Percentiles rank a stretch among this genome's conserved stretches.
Evolutionary conservation across 164 flowering plant genomes (phyloP).

Genomic region (Santalum album): DNA sequence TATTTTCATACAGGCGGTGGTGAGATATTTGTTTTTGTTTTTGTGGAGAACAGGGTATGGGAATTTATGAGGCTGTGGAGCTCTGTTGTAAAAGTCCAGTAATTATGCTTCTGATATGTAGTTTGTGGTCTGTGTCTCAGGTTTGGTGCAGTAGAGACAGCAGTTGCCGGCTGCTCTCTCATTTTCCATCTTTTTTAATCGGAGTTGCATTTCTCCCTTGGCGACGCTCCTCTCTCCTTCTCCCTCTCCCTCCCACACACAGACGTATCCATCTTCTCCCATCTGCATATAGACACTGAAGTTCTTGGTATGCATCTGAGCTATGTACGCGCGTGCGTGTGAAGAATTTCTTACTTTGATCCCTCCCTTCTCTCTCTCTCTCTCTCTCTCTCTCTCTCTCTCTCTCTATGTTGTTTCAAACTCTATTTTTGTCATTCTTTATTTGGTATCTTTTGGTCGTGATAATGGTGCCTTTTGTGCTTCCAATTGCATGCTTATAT

Average conservation of each 20-base stretch:
- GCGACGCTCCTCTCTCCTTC: slow-evolving; percentile 7
- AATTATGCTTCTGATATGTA: slow-evolving; percentile 1
- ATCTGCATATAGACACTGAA: no score
- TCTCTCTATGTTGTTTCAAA: neutral
- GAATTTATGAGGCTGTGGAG: slow-evolving; percentile 24
- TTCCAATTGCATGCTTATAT: neutral
- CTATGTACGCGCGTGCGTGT: neutral
- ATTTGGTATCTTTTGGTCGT: neutral
- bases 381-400: no score
- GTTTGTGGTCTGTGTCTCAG: slow-evolving; percentile 23
- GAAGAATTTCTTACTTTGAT: neutral
- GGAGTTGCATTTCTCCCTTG: slow-evolving; percentile 15
- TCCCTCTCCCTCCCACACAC: no score
- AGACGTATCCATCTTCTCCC: neutral
- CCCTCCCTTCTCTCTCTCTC: slow-evolving; percentile 1
- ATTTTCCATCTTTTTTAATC: no score
- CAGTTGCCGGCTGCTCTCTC: slow-evolving; percentile 3
- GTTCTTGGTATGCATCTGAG: neutral
- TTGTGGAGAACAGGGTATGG: slow-evolving; percentile 1
- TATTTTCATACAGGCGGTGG: slow-evolving; percentile 2
- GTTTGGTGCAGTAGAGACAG: slow-evolving; percentile 14
- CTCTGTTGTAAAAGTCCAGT: slow-evolving; percentile 8
- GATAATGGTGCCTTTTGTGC: neutral
- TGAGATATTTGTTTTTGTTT: slow-evolving; percentile 7
- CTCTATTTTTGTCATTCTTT: neutral